These are phyloP conservation scores for Magnusiomyces starmeri DNA, from an alignment of 1,139 yeast species.

Conservation along the genomic window DNA sequence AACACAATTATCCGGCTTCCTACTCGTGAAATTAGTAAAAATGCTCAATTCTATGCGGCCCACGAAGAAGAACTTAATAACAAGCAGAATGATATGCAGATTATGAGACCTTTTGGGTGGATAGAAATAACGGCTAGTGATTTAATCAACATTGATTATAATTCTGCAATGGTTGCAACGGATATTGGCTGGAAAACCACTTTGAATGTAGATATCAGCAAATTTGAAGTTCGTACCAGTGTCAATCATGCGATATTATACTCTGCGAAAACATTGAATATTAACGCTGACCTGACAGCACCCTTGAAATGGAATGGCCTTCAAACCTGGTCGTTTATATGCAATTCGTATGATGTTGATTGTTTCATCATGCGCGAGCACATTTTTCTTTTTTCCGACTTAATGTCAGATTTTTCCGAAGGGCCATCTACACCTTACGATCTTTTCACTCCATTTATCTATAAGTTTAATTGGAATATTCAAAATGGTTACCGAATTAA, in stretches of 20 bases:
- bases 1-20: slow-evolving; percentile 75
- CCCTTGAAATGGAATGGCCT: slow-evolving; percentile 81
- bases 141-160: slow-evolving; percentile 44
- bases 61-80: slow-evolving; percentile 7
- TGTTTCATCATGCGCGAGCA: slow-evolving; percentile 80
- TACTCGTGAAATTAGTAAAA: slow-evolving; percentile 77
- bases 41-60: slow-evolving; percentile 35
- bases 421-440: slow-evolving; percentile 70
- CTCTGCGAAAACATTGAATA: slow-evolving; percentile 50
- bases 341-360: slow-evolving; percentile 47
- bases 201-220: slow-evolving; percentile 42
- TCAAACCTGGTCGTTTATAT: slow-evolving; percentile 58
- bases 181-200: slow-evolving; percentile 53
- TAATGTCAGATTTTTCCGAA: slow-evolving; percentile 67
- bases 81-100: slow-evolving; percentile 13
- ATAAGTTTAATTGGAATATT: slow-evolving; percentile 53
- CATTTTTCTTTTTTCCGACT: slow-evolving; percentile 62
- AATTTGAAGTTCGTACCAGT: slow-evolving; percentile 68
- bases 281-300: slow-evolving; percentile 53
- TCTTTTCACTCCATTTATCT: slow-evolving; percentile 61
- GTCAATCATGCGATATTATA: slow-evolving; percentile 81
- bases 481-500: slow-evolving; percentile 50
- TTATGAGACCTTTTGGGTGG: slow-evolving; percentile 80
- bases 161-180: slow-evolving; percentile 48
- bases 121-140: slow-evolving; percentile 59